Base-by-base conservation (phyloP, 2,329 filamentous ascomycete species). In the Bipolaris oryzae region DNA sequence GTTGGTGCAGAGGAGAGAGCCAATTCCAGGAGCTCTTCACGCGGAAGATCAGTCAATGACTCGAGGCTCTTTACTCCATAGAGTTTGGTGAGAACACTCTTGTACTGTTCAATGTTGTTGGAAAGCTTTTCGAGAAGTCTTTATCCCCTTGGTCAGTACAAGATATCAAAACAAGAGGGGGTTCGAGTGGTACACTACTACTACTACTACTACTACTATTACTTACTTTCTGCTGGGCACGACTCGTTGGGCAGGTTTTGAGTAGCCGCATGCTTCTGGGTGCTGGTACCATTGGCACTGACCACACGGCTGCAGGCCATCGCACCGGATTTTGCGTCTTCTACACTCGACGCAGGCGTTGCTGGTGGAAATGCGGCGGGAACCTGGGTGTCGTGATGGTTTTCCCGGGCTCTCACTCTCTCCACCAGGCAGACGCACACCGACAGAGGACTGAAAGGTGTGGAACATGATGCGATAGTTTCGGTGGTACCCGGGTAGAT, bases 281-380 rank as follows among this genome's bases (percentile, higher is more conserved):
- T 90, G 89, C 54, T 91, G 87, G 72, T 91, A 93, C 74, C 90
- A 92, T 55, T 90, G 84, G 73, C 91, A 95, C 72, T 92, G 90
- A 35, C 90, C 89, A 71, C 91, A 95, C 10, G 91, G 91, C 70
- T 91, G 88, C 63, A 88, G 85, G 52, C 91, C 91, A 78, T 93
- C 90, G 71, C 91, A 95, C 61, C 91, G 88, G 53, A 94, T 94
- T 76, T 94, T 95, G 60, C 90, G 85, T 64, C 90, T 84, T 71
- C 92, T 88, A 78, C 90, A 92, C 67, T 90, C 89, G 45, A 89
- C 87, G 73, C 89, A 92, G 35, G 89, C 89, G 69, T 89, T 81
- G 66, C 74, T 80, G 3, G 79, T 81, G 4, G 79, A 80, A 43
- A 81, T 81, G 5, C 79, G 74, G 34, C 78, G 69, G 20, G 78